These are phyloP conservation scores for Vicia faba DNA, from an alignment of 306 rosid genomes.

Conservation along the genomic window DNA sequence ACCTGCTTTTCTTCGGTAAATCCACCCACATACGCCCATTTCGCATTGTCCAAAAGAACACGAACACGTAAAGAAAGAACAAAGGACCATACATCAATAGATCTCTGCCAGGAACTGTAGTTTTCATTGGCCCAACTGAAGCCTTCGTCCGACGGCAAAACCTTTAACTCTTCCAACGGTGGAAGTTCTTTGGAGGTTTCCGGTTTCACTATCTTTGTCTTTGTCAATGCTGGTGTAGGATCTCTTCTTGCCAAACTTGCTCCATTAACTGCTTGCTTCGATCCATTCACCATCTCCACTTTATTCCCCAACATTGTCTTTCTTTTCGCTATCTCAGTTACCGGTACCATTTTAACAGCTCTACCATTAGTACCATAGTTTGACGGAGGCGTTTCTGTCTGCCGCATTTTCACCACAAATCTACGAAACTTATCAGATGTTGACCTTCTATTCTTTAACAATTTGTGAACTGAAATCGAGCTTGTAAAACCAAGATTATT, in stretches of 20 bases:
- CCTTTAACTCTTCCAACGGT: constrained; percentile 71
- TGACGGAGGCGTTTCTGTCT: constrained; percentile 54
- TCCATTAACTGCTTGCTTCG: constrained; percentile 61
- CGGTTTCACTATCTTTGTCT: constrained; percentile 43
- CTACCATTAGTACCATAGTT: constrained; percentile 65
- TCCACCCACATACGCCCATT: constrained; percentile 89
- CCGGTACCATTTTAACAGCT: constrained; percentile 80
- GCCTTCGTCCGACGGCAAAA: constrained; percentile 87
- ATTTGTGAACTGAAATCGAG: constrained; percentile 53
- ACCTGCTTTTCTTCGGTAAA: constrained; percentile 90
- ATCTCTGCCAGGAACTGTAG: constrained; percentile 82
- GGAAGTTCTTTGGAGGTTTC: constrained; percentile 55
- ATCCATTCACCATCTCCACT: constrained; percentile 54
- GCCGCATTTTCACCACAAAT: constrained; percentile 57
- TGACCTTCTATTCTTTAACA: constrained; percentile 42
- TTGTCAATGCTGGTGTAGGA: constrained; percentile 44
- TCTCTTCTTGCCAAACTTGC: constrained; percentile 55
- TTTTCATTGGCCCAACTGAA: constrained; percentile 96
- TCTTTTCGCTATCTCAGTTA: constrained; percentile 62
- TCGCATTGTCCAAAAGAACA: constrained; percentile 71
- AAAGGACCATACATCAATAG: constrained; percentile 90
- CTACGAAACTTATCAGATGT: constrained; percentile 35
- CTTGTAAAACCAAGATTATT: constrained; percentile 60
- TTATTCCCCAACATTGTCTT: constrained; percentile 48
- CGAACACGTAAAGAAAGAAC: constrained; percentile 81